Conservation (phyloP, 2,329 filamentous ascomycete species). For the Alternaria angustiovoidea region DNA sequence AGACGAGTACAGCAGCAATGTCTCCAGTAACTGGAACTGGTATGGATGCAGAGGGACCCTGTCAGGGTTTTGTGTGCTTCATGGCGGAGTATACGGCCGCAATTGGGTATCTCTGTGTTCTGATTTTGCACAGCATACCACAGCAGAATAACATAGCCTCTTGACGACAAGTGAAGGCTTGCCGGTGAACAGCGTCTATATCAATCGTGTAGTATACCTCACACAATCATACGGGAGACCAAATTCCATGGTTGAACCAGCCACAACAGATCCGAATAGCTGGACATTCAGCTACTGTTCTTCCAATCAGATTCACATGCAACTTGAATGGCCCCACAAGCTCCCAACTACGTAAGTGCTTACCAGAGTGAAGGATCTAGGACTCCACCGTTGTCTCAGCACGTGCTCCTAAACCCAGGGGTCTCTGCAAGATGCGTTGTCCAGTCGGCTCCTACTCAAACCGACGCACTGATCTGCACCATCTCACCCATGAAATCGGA, state of each 20-base stretch:
- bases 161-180: not conserved
- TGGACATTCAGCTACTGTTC: not conserved
- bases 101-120: not conserved
- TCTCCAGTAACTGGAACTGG: constrained; percentile 14
- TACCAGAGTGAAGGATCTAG: not conserved
- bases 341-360: not conserved
- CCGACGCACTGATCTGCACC: constrained; percentile 33
- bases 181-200: not conserved
- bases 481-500: constrained; percentile 41
- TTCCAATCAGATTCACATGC: constrained; percentile 7
- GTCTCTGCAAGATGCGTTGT: constrained; percentile 50
- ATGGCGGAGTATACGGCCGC: constrained; percentile 2
- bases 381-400: constrained; percentile 8
- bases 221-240: not conserved
- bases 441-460: constrained; percentile 31
- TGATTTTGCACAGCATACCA: constrained; percentile 6
- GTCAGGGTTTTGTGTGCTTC: not conserved
- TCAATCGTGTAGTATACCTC: constrained; percentile 5
- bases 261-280: constrained; percentile 4
- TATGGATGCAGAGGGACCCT: not conserved
- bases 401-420: constrained; percentile 7
- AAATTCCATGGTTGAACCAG: constrained; percentile 6
- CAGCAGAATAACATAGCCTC: constrained; percentile 7
- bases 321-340: not conserved
- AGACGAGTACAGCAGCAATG: constrained; percentile 19